Evolutionary conservation across 2,329 filamentous ascomycete genomes (phyloP).

Genomic region (Sphaerulina populicola): DNA sequence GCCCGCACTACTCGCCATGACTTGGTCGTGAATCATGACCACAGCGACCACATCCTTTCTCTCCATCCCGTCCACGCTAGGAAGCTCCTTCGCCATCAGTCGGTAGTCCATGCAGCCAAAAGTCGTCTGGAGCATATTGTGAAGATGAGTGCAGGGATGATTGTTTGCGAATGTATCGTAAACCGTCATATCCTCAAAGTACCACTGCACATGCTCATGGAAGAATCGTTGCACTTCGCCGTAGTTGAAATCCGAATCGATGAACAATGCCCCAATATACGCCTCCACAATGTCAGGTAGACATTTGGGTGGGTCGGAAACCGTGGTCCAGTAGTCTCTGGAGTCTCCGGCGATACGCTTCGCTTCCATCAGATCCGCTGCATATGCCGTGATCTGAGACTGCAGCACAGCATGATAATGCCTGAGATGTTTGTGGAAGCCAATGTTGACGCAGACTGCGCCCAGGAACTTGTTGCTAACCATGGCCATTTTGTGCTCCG

Average conservation of each 20-base stretch:
- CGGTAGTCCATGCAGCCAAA: slow-evolving; percentile 59
- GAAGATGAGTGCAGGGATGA: slow-evolving; percentile 66
- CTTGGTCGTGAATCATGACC: slow-evolving; percentile 64
- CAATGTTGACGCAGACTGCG: slow-evolving; percentile 67
- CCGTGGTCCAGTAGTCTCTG: slow-evolving; percentile 61
- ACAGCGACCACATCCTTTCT: slow-evolving; percentile 53
- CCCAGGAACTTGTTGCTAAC: slow-evolving; percentile 92
- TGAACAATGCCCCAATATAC: slow-evolving; percentile 81
- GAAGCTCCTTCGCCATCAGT: slow-evolving; percentile 46
- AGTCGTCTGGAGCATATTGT: slow-evolving; percentile 53
- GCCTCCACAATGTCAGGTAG: slow-evolving; percentile 84
- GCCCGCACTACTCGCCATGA: slow-evolving; percentile 56
- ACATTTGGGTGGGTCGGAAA: slow-evolving; percentile 60
- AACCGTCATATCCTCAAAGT: slow-evolving; percentile 75
- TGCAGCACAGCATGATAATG: slow-evolving; percentile 45
- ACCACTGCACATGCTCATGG: slow-evolving; percentile 60
- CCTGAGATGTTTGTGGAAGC: slow-evolving; percentile 65
- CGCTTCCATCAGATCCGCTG: slow-evolving; percentile 50
- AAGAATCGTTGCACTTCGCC: slow-evolving; percentile 68
- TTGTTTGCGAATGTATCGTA: slow-evolving; percentile 83
- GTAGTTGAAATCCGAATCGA: slow-evolving; percentile 78
- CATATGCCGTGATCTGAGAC: slow-evolving; percentile 47
- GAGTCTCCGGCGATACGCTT: slow-evolving; percentile 43
- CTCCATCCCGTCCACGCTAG: slow-evolving; percentile 41
- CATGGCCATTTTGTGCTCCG: slow-evolving; percentile 99